phyloP scores from a whole-genome alignment of 2,329 filamentous ascomycete species.

The Neofusicoccum sp. region DNA sequence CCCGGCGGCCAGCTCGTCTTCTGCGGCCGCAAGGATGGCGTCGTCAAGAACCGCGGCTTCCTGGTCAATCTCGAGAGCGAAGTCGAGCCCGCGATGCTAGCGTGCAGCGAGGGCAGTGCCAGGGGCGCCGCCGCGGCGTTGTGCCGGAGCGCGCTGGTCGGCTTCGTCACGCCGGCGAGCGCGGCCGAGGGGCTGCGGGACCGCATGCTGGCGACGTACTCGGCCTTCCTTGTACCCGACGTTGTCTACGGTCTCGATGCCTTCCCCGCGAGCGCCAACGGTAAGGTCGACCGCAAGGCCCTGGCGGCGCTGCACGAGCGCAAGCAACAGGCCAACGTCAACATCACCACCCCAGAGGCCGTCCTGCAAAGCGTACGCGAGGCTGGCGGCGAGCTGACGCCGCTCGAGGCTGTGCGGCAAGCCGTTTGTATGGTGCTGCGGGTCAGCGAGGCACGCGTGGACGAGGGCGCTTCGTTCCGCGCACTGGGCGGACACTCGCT shows the following conservation, averaged over 20 bases:
- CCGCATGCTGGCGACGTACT: background rate
- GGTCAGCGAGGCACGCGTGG: background rate
- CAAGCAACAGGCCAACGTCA: background rate
- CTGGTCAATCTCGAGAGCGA: slow-evolving; percentile 44
- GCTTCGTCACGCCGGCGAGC: background rate
- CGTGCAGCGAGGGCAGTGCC: background rate
- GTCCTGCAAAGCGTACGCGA: background rate
- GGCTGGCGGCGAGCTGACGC: background rate
- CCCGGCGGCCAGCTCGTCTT: slow-evolving; percentile 23
- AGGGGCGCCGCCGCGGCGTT: background rate
- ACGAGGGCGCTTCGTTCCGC: background rate
- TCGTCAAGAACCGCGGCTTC: slow-evolving; percentile 36
- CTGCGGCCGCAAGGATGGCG: slow-evolving; percentile 21
- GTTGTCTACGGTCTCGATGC: background rate
- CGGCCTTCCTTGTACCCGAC: slow-evolving; percentile 15
- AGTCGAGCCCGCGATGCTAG: slow-evolving; percentile 20
- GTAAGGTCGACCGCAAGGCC: slow-evolving; percentile 14
- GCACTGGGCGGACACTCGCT: background rate
- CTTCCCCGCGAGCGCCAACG: slow-evolving; percentile 3
- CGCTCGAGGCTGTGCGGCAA: background rate
- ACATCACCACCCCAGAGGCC: background rate
- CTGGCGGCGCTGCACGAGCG: background rate
- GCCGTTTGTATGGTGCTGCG: background rate
- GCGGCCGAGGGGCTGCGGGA: background rate
- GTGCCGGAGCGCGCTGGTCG: background rate